These are phyloP conservation scores for Volvox carteri DNA, from an alignment of 163 green algal genomes.

Conservation along the genomic window DNA sequence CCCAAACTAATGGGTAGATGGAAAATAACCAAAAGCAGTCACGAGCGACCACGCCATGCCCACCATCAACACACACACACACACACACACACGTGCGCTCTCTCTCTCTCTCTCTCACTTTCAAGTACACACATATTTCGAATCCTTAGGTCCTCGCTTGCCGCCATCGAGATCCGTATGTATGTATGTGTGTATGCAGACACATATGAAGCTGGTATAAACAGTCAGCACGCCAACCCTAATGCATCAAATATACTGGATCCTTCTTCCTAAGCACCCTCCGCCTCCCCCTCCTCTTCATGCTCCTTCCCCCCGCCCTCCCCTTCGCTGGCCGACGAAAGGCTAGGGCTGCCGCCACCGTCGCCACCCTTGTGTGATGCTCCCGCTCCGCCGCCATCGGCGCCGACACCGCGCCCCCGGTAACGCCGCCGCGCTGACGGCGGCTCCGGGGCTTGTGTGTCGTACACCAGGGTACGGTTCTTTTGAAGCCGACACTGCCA, in stretches of 20 bases:
- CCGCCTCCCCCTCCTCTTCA: background rate
- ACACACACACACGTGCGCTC: no score
- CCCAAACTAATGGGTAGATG: no score
- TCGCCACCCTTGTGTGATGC: background rate
- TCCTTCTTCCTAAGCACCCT: background rate
- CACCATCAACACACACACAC: no score
- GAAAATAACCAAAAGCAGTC: no score
- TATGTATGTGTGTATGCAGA: background rate
- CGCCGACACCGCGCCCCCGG: background rate
- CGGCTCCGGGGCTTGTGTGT: constrained; percentile 35
- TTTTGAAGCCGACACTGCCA: constrained; percentile 51
- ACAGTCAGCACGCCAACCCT: no score
- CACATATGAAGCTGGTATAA: background rate
- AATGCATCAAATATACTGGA: no score
- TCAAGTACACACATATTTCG: no score
- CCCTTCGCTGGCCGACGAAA: background rate
- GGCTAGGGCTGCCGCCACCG: background rate
- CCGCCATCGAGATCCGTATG: no score
- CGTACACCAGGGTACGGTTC: constrained; percentile 51
- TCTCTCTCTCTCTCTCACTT: no score
- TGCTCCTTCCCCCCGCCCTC: background rate
- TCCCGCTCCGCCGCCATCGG: no score
- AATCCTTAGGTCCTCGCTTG: no score
- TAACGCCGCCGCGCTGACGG: background rate
- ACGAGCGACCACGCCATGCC: no score